phyloP scores from a whole-genome alignment of 176 grass and related monocot genomes.

The Pontederia crassipes region DNA sequence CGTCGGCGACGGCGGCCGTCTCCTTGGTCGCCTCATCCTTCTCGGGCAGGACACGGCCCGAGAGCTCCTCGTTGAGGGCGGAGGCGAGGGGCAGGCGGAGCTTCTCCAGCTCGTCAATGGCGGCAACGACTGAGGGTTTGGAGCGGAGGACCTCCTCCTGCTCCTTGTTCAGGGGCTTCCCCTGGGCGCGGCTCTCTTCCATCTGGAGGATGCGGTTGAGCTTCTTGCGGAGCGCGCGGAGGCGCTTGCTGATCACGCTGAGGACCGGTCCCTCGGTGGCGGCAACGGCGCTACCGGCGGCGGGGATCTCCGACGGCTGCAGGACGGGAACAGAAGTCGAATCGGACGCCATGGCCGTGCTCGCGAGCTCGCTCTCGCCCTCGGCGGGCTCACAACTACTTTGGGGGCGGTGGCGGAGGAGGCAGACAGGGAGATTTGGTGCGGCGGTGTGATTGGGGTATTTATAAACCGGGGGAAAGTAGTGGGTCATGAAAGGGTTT shows the following conservation, averaged over 20 bases:
- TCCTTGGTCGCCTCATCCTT: no score
- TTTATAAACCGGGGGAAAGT: no score
- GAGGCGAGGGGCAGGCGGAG: constrained; percentile 55
- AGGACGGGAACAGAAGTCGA: no score
- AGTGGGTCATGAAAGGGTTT: no score
- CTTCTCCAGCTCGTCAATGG: constrained; percentile 86
- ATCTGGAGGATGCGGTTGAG: constrained; percentile 86
- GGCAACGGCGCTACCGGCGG: constrained; percentile 28
- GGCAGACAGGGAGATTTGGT: no score
- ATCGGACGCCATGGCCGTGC: no score
- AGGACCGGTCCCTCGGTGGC: constrained; percentile 62
- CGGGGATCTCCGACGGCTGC: neutral
- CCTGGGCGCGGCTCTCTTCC: constrained; percentile 70
- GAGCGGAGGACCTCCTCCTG: constrained; percentile 96
- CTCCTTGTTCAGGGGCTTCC: constrained; percentile 73
- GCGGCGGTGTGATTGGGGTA: no score
- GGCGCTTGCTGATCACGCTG: constrained; percentile 71
- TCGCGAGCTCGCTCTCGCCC: no score
- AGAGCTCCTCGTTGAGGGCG: constrained; percentile 64
- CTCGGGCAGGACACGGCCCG: neutral
- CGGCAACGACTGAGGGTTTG: constrained; percentile 49
- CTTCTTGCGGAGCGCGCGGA: constrained; percentile 91
- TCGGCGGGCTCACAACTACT: no score
- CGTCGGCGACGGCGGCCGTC: no score
- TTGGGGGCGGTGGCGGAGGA: no score